Evolutionary conservation across 306 rosid species (phyloP).

Genomic region (Arachis hypogaea): DNA sequence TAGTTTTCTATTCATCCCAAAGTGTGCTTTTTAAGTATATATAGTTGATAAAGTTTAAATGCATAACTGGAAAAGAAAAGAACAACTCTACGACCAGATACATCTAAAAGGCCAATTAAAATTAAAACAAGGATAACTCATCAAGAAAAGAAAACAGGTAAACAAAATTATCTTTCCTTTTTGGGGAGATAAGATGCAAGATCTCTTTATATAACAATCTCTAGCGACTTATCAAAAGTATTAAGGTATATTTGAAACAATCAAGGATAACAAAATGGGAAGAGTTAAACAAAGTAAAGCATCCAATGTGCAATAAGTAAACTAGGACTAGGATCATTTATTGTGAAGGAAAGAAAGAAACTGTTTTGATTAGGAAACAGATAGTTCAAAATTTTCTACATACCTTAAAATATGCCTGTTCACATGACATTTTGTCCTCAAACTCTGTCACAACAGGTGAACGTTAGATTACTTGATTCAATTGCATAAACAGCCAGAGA

Average conservation of each 20-base stretch:
- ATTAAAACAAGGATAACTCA: conserved; percentile 5
- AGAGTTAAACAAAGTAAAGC: conserved; percentile 4
- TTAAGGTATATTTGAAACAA: conserved; percentile 24
- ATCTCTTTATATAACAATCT: not conserved
- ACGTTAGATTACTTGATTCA: conserved; percentile 36
- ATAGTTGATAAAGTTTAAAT: conserved; percentile 20
- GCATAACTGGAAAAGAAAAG: conserved; percentile 6
- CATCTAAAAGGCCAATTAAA: conserved; percentile 13
- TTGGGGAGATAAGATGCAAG: conserved; percentile 27
- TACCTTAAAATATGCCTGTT: conserved; percentile 96
- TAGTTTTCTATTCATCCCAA: conserved; percentile 8
- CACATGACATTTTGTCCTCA: conserved; percentile 73
- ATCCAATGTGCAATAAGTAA: conserved; percentile 26
- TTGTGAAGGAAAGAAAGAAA: not conserved
- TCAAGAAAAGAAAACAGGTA: too few relatives aligned
- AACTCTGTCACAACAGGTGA: conserved; percentile 63
- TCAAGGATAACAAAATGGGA: conserved; percentile 11
- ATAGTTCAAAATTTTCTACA: conserved; percentile 31
- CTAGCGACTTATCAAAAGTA: not conserved
- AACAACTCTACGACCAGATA: conserved; percentile 9
- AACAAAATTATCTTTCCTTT: conserved; percentile 19
- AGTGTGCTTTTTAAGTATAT: conserved; percentile 1
- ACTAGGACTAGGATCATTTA: not conserved
- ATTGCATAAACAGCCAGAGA: conserved; percentile 22
- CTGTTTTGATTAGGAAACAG: conserved; percentile 10